Evolutionary conservation across 164 flowering plant species (phyloP), one percentile per base, ranked within the genome.

Genomic region (Chimonanthus salicifolius): DNA sequence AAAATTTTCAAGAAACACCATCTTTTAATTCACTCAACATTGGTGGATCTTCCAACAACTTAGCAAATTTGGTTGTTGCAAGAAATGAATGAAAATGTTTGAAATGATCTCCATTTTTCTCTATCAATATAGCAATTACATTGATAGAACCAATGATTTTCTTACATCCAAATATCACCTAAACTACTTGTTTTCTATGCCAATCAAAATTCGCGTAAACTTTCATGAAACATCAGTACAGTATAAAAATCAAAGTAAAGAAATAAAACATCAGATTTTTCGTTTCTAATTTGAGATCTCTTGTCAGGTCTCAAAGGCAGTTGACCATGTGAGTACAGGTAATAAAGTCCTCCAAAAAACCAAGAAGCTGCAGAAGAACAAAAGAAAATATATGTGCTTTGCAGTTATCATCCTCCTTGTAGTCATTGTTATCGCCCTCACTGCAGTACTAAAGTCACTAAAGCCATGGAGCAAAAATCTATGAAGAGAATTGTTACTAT

Each of bases 231-330:
- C 33, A 33, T 33, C 33, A 33, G 0, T 33, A 33, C 33, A 33
- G 33, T 33, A 33, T 33, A 33, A 33, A 33, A 33, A 33, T 33
- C 33, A 33, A 33, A 33, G 33, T 33, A 33, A 54, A 54, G 60
- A 10, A 13, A 6, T 4, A 54, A 54, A 54, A 13, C 16, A 13
- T 11, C 60, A 11, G 60, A 9, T 54, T 5, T n/a, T 5, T n/a
- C 16, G 3, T 4, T 10, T 54, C 16, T 13, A 4, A 54, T 54
- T 54, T 54, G 60, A 4, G 16, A 48, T 43, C n/a, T 10, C n/a
- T 66, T n/a, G 11, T 16, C 68, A 66, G 68, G 68, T 66, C n/a
- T 66, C 68, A 7, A 66, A 45, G 6, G 68, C 68, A 10, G 48
- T 66, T 7, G 68, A 66, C 15, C 68, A 66, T 43, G 68, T 66